Base-by-base conservation (phyloP, 2,329 filamentous ascomycete genomes). In the Colletotrichum sublineola region DNA sequence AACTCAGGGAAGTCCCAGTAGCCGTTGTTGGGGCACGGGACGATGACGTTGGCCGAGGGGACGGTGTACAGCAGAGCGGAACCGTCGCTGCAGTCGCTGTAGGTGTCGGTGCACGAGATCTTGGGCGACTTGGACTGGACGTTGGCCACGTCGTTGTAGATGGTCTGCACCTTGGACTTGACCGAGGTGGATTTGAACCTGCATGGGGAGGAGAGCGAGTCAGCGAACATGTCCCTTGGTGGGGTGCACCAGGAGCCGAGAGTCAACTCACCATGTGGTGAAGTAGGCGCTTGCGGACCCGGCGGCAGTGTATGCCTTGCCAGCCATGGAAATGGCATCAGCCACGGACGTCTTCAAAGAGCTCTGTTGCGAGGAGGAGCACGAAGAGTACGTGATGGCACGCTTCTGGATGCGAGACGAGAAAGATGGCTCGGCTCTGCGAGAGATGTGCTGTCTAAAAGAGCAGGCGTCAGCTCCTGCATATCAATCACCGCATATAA, bases 21-120 rank as follows among this genome's bases (percentile, higher is more conserved):
- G 60, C 70, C 70, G 66, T 73, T 73, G 70, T 70, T 70, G 46
- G 70, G 53, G 70, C 70, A 73, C 29, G 70, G 70, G 1, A 73
- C 70, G n/a, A 73, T 73, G 33, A 73, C 70, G 33, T 73, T 73
- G 61, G 58, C 70, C 15, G 48, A 55, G 60, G 70, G 66, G 40
- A 73, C 70, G 33, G 70, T 73, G 66, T 73, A 73, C 29, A 73
- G 70, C 60, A 73, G 38, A 4, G 70, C 70, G 5, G 58, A 64
- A n/a, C 70, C 70, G 55, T 73, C 70, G 11, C 48, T 48, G 66
- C 70, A 73, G 55, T 62, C 70, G 12, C 53, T 52, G 55, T 73
- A 73, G 7, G 60, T 70, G 61, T 73, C 70, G 5, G 66, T 29
- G 70, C 70, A 73, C 15, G 66, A 69, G 66, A 73, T 70, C 66